Base-by-base conservation (phyloP, 345 rosid genomes). In the Euphorbia peplus region DNA sequence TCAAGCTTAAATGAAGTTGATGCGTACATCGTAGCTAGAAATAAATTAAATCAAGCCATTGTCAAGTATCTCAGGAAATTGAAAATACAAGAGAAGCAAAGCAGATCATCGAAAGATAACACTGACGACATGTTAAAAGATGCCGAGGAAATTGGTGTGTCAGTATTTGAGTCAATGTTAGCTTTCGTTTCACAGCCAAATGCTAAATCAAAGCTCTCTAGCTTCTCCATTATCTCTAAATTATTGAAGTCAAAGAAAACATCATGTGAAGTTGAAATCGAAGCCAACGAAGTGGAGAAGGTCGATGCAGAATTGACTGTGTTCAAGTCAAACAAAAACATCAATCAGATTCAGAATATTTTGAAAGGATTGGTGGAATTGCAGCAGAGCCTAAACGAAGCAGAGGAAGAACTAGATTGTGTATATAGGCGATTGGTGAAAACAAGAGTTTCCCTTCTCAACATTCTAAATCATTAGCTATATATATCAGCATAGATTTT, bases 321-420 rank as follows among this genome's bases (percentile, higher is more conserved):
- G 42, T 25, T 72, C 4, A 69, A 68, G 39, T 67, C 61, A 1
- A 58, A 13, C 56, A 68, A 58, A 55, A 54, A 68, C 35, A 56
- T 44, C 4, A 39, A 59, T 10, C 30, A 68, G 28, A 6, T 44
- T 22, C 63, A 57, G 21, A 44, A 42, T 21, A 14, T 44, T 8
- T 1, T 57, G 13, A 68, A 44, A 44, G 54, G 42, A 56, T 28
- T 68, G 28, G 39, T 57, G 52, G 14, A 44, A 59, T 32, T 59
- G 25, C 24, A 59, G 18, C 19, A n/a, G 25, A 59, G 25, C 24
- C 21, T 59, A 30, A 15, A 30, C 18, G 44, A 59, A 32, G 44
- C 22, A 59, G 63, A 59, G 46, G 63, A 44, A 44, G 50, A 44
- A 4, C 16, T 44, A 12, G 50, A 44, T 44, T 44, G 50, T 13